Evolutionary conservation across 768 basidiomycete genomes (phyloP), one percentile per base, ranked within the genome.

Genomic region (Trametes cinnabarina): DNA sequence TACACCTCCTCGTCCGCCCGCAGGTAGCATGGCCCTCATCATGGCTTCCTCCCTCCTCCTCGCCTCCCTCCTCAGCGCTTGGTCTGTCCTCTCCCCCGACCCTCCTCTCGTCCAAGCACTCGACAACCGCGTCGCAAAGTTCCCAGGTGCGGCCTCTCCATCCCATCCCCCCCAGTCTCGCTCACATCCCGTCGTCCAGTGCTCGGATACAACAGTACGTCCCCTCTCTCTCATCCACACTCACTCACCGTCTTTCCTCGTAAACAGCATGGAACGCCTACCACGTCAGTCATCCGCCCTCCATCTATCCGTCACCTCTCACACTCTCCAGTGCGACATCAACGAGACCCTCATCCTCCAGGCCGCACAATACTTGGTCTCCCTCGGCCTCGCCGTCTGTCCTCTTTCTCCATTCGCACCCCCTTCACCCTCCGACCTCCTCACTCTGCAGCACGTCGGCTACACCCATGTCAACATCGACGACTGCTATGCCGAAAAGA

Each of bases 201-300:
- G 19, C 73, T 86, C 74, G 85, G 84, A 3, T 87, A 82, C 62
- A 87, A 87, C 61, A 86, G 84, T 86, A 47, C 66, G 82, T 63
- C 20, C 12, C 20, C 49, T 51, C 39, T 14, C 10, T 32, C 10
- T 37, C 9, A 14, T 5, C 37, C 9, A 15, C 15, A 39, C 14
- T 39, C 14, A 15, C 37, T 39, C 7, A 39, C 17, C 5, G 37
- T 8, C 37, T 39, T 15, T 39, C n/a, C 5, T 39, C 37, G 30
- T 32, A 32, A 39, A 8, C 47, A 87, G 86, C 86, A 6, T 87
- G 86, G 86, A 87, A 87, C 66, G 86, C 84, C 7, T 86, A 83
- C 66, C 79, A 85, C 62, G 84, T 85, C 58, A 51, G 77, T 64
- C n/a, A 19, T 11, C 28, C 30, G 30, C 7, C 6, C 7, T 9